Conservation (phyloP, 345 rosid species). For the Salix exigua region DNA sequence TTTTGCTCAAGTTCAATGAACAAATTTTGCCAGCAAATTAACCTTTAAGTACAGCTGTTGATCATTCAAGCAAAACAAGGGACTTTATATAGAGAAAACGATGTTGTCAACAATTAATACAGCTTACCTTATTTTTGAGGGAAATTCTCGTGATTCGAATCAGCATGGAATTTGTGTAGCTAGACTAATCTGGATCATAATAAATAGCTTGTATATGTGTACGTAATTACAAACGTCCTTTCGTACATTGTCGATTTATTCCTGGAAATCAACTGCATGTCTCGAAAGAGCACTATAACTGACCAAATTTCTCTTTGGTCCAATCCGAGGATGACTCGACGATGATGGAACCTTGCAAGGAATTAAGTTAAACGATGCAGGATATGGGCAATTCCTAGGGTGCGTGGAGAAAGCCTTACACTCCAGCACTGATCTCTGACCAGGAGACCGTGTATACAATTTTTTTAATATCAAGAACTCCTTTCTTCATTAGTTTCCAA, state of each 20-base stretch:
- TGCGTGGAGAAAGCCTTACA: conserved; percentile 26
- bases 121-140: background rate
- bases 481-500: conserved; percentile 22
- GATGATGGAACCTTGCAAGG: conserved; percentile 29
- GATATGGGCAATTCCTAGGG: conserved; percentile 16
- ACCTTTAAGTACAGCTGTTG: too few relatives aligned
- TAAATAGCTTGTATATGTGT: background rate
- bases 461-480: conserved; percentile 33
- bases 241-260: background rate
- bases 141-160: background rate
- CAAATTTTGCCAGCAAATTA: too few relatives aligned
- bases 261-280: background rate
- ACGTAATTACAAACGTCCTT: background rate
- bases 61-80: too few relatives aligned
- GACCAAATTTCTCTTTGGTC: conserved; percentile 18
- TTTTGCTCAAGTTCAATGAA: too few relatives aligned
- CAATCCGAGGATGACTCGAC: background rate
- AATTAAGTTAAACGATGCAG: conserved; percentile 12
- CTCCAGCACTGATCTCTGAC: conserved; percentile 37
- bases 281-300: conserved; percentile 23
- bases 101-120: background rate
- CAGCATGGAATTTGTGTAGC: background rate
- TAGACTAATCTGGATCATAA: too few relatives aligned
- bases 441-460: conserved; percentile 33
- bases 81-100: too few relatives aligned